Percentiles rank a stretch among this genome's conserved stretches.
Evolutionary conservation across 108 stramenopile species (phyloP).

Genomic region (Discostella pseudostelligera): DNA sequence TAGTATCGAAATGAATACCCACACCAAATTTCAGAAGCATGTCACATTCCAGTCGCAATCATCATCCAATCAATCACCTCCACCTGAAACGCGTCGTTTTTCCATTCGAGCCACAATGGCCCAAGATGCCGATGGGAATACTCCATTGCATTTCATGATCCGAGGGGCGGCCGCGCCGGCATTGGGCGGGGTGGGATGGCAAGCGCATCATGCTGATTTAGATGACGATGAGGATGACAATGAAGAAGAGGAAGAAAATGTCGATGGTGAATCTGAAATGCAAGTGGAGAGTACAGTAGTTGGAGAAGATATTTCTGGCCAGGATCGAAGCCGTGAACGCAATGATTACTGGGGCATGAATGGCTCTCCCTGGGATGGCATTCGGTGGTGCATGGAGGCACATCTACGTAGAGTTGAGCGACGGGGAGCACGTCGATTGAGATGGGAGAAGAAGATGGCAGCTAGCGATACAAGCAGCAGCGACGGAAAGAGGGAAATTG

Average conservation of each 20-base stretch:
- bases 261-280: conserved; percentile 31
- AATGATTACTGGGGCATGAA: conserved; percentile 25
- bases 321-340: not conserved
- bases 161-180: conserved; percentile 50
- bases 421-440: conserved; percentile 18
- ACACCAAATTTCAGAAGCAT: not conserved
- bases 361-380: conserved; percentile 32
- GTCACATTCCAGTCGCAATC: not conserved
- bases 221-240: conserved; percentile 9
- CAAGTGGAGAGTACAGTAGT: not conserved
- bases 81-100: not conserved
- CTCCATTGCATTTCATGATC: conserved; percentile 72
- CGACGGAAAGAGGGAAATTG: conserved; percentile 1
- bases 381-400: conserved; percentile 41
- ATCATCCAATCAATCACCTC: not conserved
- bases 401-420: conserved; percentile 32
- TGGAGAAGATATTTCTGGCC: conserved; percentile 1
- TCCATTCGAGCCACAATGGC: conserved; percentile 48
- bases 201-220: conserved; percentile 43
- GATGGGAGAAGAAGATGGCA: conserved; percentile 4
- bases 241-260: conserved; percentile 12
- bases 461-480: conserved; percentile 2
- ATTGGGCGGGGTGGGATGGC: conserved; percentile 32
- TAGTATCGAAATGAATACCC: not conserved
- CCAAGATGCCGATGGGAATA: conserved; percentile 78